Conservation (phyloP, 345 rosid species). For the Psidium friedrichsthalianum region DNA sequence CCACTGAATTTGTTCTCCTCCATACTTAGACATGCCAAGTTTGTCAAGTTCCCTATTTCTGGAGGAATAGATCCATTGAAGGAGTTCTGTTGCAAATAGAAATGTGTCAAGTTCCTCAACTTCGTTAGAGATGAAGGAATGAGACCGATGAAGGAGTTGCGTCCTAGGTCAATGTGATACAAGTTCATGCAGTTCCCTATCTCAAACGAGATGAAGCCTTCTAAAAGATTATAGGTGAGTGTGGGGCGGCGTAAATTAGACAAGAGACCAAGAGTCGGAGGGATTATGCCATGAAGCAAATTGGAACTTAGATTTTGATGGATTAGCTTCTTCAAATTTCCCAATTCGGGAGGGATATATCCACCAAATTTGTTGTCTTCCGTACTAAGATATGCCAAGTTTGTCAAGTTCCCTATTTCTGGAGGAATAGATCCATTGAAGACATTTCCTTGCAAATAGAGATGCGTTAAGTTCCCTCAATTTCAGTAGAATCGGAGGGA, state of each 20-base stretch:
- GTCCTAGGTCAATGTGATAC: too few species aligned
- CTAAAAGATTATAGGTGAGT: too few species aligned
- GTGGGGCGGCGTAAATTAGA: too few species aligned
- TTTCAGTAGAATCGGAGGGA: too few species aligned
- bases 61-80: not conserved
- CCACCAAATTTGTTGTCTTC: not conserved
- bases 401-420: not conserved
- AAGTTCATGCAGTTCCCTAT: too few species aligned
- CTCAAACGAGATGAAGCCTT: too few species aligned
- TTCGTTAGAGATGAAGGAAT: too few species aligned
- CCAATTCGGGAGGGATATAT: not conserved
- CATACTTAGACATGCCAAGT: not conserved
- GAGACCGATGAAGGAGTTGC: too few species aligned
- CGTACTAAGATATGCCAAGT: not conserved
- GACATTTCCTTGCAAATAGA: not conserved
- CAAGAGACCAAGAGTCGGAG: not conserved
- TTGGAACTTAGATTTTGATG: too few species aligned
- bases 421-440: not conserved
- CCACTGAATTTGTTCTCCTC: not conserved
- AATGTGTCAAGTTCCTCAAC: not conserved
- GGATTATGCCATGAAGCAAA: not conserved
- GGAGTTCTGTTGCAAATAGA: not conserved
- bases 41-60: not conserved
- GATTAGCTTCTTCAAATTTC: not conserved
- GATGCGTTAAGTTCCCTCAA: not conserved